Percentiles rank a stretch among this genome's conserved stretches.
phyloP scores from a whole-genome alignment of 805 yeast genomes.

The Candida koratica region DNA sequence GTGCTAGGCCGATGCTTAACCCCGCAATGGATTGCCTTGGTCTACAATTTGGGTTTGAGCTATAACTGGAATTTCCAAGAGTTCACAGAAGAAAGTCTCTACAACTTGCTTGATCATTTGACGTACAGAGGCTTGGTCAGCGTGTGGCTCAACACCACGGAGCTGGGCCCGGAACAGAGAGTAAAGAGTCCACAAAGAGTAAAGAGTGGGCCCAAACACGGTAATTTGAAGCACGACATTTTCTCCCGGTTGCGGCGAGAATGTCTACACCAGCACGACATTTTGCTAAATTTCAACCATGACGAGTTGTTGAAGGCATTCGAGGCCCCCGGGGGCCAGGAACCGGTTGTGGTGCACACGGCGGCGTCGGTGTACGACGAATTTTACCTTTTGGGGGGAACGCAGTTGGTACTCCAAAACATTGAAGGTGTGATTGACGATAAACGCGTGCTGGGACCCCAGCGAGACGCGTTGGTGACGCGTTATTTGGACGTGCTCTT shows the following conservation, averaged over 20 bases:
- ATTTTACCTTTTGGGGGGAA: conserved; percentile 49
- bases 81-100: conserved; percentile 30
- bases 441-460: not conserved
- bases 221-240: conserved; percentile 12
- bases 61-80: conserved; percentile 46
- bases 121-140: conserved; percentile 33
- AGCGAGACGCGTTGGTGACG: conserved; percentile 20
- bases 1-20: conserved; percentile 36
- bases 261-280: conserved; percentile 18
- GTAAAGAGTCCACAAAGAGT: conserved; percentile 11
- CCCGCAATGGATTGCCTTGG: conserved; percentile 49
- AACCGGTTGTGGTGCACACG: conserved; percentile 18
- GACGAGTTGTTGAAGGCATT: conserved; percentile 12
- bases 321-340: too few relatives aligned
- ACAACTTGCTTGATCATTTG: conserved; percentile 39
- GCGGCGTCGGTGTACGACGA: conserved; percentile 27
- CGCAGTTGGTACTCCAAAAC: conserved; percentile 42
- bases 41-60: conserved; percentile 44
- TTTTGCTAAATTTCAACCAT: conserved; percentile 20
- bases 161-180: conserved; percentile 15
- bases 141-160: conserved; percentile 32
- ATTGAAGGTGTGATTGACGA: conserved; percentile 39
- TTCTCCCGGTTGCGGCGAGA: conserved; percentile 10
- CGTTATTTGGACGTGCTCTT: conserved; percentile 41
- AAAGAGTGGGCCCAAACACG: conserved; percentile 3